Base-by-base conservation (phyloP, 1,284 basidiomycete genomes). In the Ustilago loliicola region DNA sequence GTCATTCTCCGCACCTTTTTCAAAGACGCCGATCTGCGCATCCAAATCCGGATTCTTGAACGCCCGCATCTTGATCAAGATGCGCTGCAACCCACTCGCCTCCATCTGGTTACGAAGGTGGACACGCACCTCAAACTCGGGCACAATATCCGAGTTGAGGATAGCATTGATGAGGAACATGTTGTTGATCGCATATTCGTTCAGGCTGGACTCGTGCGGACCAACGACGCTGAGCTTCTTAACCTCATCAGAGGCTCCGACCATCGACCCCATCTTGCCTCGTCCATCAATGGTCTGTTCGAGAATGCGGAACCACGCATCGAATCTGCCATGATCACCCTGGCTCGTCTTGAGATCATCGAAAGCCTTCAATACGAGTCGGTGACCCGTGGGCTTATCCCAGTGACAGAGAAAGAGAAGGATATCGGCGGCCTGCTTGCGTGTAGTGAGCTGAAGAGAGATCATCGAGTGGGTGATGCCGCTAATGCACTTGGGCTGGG, bases 191-290 rank as follows among this genome's bases (percentile, higher is more conserved):
- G 75, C 77, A 48, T 80, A 82, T 48, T 70, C 66, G 88, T 92
- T 85, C 80, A 96, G 93, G 83, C 92, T 92, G 80, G 94, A 96
- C 66, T 96, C 94, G 76, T 92, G 92, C 69, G 95, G 87, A 48
- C 80, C 80, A 21, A 78, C 73, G n/a, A 84, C 58, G 63, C 80
- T 82, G 36, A 86, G 73, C 67, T 82, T 91, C 83, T 90, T 91
- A 67, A 96, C 90, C 74, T 97, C 94, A 38, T 96, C 93, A 79
- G 94, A 96, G 10, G 94, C 94, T 2, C 97, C 96, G 9, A 99
- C 96, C 55, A 93, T 87, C 84, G 93, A 96, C 2, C 96, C 96
- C 94, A 98, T 96, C 86, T 92, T 93, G 1, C 97, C 96, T 68
- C 95, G 89, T 1, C 95, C 95, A 52, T 91, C 90, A 15, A 98